Conservation (phyloP, 1,284 basidiomycete species). For the Pseudozyma sp. region DNA sequence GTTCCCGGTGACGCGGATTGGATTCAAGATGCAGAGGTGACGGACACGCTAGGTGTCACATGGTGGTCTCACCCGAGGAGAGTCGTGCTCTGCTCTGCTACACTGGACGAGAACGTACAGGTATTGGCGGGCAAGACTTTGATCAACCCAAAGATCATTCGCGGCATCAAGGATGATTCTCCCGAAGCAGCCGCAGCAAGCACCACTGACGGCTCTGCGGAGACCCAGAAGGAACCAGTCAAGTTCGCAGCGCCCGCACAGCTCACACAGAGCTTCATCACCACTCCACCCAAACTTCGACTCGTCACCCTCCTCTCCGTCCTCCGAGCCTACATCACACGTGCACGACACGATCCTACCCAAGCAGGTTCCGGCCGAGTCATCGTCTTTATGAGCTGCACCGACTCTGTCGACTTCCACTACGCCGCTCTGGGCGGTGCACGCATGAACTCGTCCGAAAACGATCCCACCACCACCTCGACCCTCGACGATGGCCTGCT, state of each 20-base stretch:
- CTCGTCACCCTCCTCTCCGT: conserved; percentile 90
- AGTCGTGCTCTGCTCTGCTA: conserved; percentile 95
- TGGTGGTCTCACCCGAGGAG: conserved; percentile 74
- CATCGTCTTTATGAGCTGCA: conserved; percentile 96
- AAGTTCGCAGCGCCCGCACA: conserved; percentile 91
- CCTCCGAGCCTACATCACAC: conserved; percentile 73
- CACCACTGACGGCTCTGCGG: conserved; percentile 3
- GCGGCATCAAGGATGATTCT: conserved; percentile 54
- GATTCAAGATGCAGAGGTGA: conserved; percentile 45
- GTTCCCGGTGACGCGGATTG: conserved; percentile 19
- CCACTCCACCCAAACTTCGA: conserved; percentile 92
- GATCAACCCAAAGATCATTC: conserved; percentile 71
- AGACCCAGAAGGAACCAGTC: conserved; percentile 71
- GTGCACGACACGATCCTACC: conserved; percentile 63
- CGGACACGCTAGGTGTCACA: conserved; percentile 57
- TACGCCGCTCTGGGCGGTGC: conserved; percentile 87
- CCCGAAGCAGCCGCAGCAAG: conserved; percentile 6
- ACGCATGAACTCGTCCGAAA: conserved; percentile 74
- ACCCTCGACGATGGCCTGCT: conserved; percentile 63
- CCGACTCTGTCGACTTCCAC: conserved; percentile 97
- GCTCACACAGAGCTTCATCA: conserved; percentile 89
- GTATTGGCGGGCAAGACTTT: conserved; percentile 87
- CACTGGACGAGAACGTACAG: conserved; percentile 93
- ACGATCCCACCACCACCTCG: conserved; percentile 23
- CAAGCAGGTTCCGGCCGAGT: conserved; percentile 72